Evolutionary conservation across 2,329 filamentous ascomycete species (phyloP).

Genomic region (Aspergillus novoparasiticus): DNA sequence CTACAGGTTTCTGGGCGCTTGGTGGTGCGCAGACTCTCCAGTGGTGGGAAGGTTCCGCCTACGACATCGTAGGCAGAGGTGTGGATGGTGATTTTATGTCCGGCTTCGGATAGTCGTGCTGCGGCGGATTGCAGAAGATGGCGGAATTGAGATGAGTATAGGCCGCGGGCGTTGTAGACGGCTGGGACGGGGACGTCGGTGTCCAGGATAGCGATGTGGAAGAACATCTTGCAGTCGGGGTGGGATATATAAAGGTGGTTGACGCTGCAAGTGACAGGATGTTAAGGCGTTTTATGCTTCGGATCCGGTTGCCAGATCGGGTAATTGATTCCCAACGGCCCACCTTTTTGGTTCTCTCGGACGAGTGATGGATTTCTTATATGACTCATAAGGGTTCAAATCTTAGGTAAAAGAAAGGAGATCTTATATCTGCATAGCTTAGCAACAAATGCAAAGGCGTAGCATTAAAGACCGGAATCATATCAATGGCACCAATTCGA

Average conservation of each 20-base stretch:
- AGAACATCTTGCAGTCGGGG: constrained; percentile 7
- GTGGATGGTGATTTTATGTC: constrained; percentile 30
- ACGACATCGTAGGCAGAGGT: constrained; percentile 38
- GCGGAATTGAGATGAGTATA: constrained; percentile 41
- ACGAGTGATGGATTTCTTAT: not conserved
- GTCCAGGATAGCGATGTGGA: constrained; percentile 42
- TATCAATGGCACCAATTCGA: too few relatives aligned
- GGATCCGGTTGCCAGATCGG: constrained; percentile 13
- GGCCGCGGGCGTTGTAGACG: constrained; percentile 35
- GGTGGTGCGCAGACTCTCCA: constrained; percentile 25
- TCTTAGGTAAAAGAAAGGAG: too few relatives aligned
- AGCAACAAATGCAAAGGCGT: too few relatives aligned
- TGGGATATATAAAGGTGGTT: constrained; percentile 15
- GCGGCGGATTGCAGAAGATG: constrained; percentile 35
- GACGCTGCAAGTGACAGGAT: not conserved
- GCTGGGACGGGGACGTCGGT: constrained; percentile 36
- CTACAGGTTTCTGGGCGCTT: not conserved
- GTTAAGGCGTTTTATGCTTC: not conserved
- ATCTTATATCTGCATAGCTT: too few relatives aligned
- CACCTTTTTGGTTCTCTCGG: not conserved
- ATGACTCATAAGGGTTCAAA: too few relatives aligned
- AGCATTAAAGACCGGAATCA: too few relatives aligned
- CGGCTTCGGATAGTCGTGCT: constrained; percentile 24
- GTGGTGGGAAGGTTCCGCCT: constrained; percentile 31
- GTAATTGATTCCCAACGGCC: constrained; percentile 10